Percentiles rank a stretch among this genome's conserved stretches.
phyloP scores from a whole-genome alignment of 1,284 basidiomycete species.

The Xerocomus cyaneibrunnescens region DNA sequence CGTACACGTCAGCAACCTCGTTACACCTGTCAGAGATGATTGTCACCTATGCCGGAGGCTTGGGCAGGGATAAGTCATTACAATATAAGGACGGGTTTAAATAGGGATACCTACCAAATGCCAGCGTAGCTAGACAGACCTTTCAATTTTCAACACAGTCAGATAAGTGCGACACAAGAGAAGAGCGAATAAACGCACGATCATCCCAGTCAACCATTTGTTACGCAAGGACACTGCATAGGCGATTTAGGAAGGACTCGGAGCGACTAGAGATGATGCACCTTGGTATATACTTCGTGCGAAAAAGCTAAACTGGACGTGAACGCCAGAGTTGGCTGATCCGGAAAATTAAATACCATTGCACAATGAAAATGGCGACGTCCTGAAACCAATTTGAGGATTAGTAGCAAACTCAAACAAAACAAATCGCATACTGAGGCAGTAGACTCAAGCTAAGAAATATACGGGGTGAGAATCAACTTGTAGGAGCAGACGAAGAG shows the following conservation, averaged over 20 bases:
- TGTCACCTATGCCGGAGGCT: slow-evolving; percentile 15
- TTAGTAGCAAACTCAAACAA: neutral
- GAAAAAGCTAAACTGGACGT: slow-evolving; percentile 15
- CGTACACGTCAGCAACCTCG: neutral
- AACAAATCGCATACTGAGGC: slow-evolving; percentile 9
- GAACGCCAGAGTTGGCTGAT: neutral
- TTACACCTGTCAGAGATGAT: neutral
- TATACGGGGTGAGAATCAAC: neutral
- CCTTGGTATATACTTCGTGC: slow-evolving; percentile 15
- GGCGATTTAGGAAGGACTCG: neutral
- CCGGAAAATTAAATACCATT: slow-evolving; percentile 11
- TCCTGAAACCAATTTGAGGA: slow-evolving; percentile 1
- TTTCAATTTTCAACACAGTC: neutral
- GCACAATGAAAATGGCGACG: slow-evolving; percentile 15
- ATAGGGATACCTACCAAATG: slow-evolving; percentile 13
- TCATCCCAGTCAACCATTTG: slow-evolving; percentile 9
- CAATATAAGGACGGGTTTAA: neutral
- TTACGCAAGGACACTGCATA: slow-evolving; percentile 14
- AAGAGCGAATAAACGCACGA: slow-evolving; percentile 8
- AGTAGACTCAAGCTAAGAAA: slow-evolving; percentile 15
- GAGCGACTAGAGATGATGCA: neutral
- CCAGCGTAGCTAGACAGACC: slow-evolving; percentile 6
- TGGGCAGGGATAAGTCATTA: neutral
- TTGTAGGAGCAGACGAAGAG: neutral
- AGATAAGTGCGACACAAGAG: neutral